These are phyloP conservation scores for Hemileccinum impolitum DNA, from an alignment of 768 basidiomycete genomes.

Conservation along the genomic window DNA sequence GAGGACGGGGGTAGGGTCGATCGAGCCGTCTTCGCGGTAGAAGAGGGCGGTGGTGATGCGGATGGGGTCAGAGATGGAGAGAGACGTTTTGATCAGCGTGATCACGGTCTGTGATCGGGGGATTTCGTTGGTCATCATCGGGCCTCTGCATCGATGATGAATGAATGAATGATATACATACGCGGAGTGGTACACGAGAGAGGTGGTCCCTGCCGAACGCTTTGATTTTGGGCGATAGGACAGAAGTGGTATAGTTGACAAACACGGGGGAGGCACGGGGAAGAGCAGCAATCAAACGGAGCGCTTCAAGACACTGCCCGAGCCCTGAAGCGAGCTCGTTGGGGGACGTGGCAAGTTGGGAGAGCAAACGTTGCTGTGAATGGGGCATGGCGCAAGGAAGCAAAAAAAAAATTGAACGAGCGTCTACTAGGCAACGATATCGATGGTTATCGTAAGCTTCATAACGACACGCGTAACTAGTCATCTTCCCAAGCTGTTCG, in stretches of 20 bases:
- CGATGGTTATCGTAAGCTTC: not conserved
- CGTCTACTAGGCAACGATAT: not conserved
- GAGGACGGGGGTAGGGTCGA: conserved; percentile 22
- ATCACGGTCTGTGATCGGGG: conserved; percentile 22
- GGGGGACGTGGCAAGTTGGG: conserved; percentile 30
- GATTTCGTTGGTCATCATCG: too few relatives aligned
- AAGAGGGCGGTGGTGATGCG: conserved; percentile 24
- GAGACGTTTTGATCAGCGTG: conserved; percentile 22
- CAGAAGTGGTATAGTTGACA: conserved; percentile 18
- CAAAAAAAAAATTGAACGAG: not conserved
- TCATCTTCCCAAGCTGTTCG: not conserved
- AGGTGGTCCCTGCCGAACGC: conserved; percentile 31
- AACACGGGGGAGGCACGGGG: conserved; percentile 28
- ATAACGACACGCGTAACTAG: not conserved
- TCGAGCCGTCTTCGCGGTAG: conserved; percentile 29
- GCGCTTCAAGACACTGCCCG: conserved; percentile 33
- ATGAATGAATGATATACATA: conserved; percentile 7
- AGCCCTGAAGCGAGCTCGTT: conserved; percentile 32
- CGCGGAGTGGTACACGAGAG: conserved; percentile 32
- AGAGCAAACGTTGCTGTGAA: conserved; percentile 27
- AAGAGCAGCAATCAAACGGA: conserved; percentile 29
- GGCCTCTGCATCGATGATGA: not conserved
- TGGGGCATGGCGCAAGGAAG: conserved; percentile 17
- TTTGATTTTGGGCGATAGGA: conserved; percentile 17
- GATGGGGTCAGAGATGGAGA: conserved; percentile 19